phyloP scores from a whole-genome alignment of 176 grass and related monocot genomes.

The Oryza meyeriana region DNA sequence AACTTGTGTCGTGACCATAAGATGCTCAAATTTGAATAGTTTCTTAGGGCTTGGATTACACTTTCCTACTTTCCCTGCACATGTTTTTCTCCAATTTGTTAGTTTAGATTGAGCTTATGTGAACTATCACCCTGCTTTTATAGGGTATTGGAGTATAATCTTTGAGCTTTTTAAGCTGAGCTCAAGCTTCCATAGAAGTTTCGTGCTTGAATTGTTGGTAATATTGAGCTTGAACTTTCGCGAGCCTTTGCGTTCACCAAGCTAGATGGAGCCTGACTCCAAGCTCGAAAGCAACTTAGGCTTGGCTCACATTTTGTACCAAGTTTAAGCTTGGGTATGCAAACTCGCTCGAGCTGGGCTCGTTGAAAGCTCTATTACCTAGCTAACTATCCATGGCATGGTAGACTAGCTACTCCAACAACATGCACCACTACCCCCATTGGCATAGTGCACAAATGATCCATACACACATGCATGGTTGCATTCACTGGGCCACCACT shows the following conservation, averaged over 20 bases:
- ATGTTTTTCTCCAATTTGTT: neutral
- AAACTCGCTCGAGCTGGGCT: neutral
- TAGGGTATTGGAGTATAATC: neutral
- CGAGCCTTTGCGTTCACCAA: too few species aligned
- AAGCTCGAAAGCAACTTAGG: too few species aligned
- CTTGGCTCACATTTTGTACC: too few species aligned
- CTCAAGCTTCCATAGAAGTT: neutral
- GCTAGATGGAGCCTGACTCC: too few species aligned
- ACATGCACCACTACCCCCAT: neutral
- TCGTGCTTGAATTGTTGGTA: too few species aligned
- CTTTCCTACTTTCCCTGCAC: too few species aligned
- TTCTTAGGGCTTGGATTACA: too few species aligned
- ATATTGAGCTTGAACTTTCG: neutral
- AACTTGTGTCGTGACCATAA: too few species aligned
- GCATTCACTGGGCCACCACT: neutral
- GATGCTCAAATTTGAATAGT: too few species aligned
- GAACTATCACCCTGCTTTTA: too few species aligned
- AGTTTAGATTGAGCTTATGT: neutral
- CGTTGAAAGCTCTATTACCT: neutral
- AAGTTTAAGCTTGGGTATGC: too few species aligned
- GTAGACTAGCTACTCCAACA: neutral
- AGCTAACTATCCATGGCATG: neutral
- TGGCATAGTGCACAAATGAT: slow-evolving; percentile 10
- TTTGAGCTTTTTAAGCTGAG: too few species aligned
- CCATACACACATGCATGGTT: slow-evolving; percentile 14